phyloP scores from a whole-genome alignment of 2,329 filamentous ascomycete species.

The Aspergillus intermedius region DNA sequence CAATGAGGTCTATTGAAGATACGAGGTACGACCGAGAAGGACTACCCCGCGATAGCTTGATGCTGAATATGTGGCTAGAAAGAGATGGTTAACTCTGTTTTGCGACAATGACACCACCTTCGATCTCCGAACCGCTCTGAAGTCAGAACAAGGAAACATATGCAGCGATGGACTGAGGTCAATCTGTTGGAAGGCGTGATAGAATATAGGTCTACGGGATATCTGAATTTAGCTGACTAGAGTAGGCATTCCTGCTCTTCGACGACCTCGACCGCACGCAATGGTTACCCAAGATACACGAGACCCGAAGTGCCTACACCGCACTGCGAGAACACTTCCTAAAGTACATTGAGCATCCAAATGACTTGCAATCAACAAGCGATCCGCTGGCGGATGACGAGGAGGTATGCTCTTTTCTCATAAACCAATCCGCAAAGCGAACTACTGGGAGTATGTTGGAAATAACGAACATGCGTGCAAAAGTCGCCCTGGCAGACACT shows the following conservation, averaged over 20 bases:
- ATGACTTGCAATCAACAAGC: slow-evolving; percentile 64
- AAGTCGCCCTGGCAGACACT: slow-evolving; percentile 90
- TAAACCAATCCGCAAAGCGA: neutral
- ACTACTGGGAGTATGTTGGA: neutral
- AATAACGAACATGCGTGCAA: slow-evolving; percentile 16
- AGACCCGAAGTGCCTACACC: slow-evolving; percentile 67
- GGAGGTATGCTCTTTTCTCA: slow-evolving; percentile 44
- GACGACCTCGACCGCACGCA: slow-evolving; percentile 56
- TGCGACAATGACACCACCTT: slow-evolving; percentile 49
- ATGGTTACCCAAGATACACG: slow-evolving; percentile 63
- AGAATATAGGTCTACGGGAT: neutral
- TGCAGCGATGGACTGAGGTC: slow-evolving; percentile 72
- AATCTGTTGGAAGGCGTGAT: slow-evolving; percentile 77
- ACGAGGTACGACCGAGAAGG: slow-evolving; percentile 38
- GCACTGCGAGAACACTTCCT: slow-evolving; percentile 68
- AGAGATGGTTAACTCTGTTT: slow-evolving; percentile 62
- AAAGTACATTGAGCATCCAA: slow-evolving; percentile 75
- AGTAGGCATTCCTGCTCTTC: slow-evolving; percentile 73
- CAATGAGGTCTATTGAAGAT: slow-evolving; percentile 52
- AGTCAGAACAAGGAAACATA: slow-evolving; percentile 54
- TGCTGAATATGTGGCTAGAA: slow-evolving; percentile 37
- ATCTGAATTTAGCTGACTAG: slow-evolving; percentile 9
- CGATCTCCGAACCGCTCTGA: slow-evolving; percentile 59
- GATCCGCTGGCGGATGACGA: slow-evolving; percentile 85
- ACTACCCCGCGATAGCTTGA: neutral